Conservation (phyloP, 805 yeast genomes). For the Kuraishia ogatae region DNA sequence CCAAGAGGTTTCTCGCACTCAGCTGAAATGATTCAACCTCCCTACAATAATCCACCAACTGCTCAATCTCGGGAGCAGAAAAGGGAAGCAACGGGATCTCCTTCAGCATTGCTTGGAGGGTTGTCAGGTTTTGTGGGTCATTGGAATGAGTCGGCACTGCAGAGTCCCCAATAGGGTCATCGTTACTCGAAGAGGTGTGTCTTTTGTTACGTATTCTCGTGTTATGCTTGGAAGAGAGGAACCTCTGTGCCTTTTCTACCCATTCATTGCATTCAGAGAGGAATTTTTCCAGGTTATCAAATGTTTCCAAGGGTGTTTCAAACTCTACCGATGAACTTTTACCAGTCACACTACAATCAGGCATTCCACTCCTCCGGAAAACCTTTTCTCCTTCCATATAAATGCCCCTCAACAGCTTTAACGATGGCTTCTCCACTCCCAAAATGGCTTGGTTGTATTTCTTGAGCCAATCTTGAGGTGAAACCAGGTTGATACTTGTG, state of each 20-base stretch:
- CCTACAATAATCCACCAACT: conserved; percentile 39
- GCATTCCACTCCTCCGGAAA: conserved; percentile 6
- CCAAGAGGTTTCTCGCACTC: conserved; percentile 32
- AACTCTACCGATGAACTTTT: too few relatives aligned
- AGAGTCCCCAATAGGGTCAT: too few relatives aligned
- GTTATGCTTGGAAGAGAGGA: conserved; percentile 43
- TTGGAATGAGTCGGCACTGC: background rate
- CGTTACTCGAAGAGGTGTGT: conserved; percentile 3
- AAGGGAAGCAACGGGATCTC: conserved; percentile 43
- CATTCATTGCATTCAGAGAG: conserved; percentile 39
- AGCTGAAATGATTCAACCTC: conserved; percentile 45
- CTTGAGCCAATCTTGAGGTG: conserved; percentile 42
- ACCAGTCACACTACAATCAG: background rate
- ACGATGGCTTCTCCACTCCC: conserved; percentile 33
- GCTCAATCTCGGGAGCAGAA: conserved; percentile 50
- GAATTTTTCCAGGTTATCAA: conserved; percentile 27
- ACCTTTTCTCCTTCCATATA: conserved; percentile 49
- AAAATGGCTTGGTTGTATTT: conserved; percentile 32
- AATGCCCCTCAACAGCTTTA: conserved; percentile 35
- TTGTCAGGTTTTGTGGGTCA: conserved; percentile 16
- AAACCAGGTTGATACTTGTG: conserved; percentile 10
- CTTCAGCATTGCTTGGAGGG: conserved; percentile 29
- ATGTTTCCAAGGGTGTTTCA: conserved; percentile 7
- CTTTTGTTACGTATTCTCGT: conserved; percentile 29
- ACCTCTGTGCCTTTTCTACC: conserved; percentile 44